Base-by-base conservation (phyloP, 108 stramenopile species). In the Conticribra guillardii region DNA sequence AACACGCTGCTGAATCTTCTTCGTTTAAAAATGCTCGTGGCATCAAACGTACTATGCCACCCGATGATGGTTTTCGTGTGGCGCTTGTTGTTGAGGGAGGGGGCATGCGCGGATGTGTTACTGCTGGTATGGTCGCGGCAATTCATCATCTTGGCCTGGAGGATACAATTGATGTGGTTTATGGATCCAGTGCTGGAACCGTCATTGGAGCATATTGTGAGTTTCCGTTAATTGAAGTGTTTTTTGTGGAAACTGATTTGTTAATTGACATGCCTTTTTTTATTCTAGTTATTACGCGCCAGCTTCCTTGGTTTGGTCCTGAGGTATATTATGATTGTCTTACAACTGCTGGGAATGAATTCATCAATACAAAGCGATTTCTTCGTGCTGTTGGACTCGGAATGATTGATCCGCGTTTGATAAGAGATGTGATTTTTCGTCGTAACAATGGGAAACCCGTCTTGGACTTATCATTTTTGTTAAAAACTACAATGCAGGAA, bases 31-130 rank as follows among this genome's bases (percentile, higher is more conserved):
- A 66, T 54, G 32, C 17, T 3, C 33, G 74, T 0, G 33, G 27
- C 49, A 49, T 70, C 4, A 15, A 65, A 34, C 61, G 76, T 49
- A 65, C 47, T 31, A 51, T 71, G 17, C 78, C 69, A 54, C 73
- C 68, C 2, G 30, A 63, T 15, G 82, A 87, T 75, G 89, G 86
- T 41, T 75, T 34, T 65, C 80, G 90, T 55, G 78, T 98, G 28
- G 97, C 96, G 5, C 79, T 98, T 27, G 88, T 91, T 17, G 80
- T 98, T 46, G 97, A 98, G 74, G 97, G 97, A 14, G 97, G 97
- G 4, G 97, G 97, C 5, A 98, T 98, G 97, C 67, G 97, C 26
- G 97, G 97, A 24, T 98, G 96, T 57, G 85, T 98, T 21, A 87
- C 91, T 0, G 97, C 96, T 14, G 97, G 97, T 28, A 97, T 97